These are phyloP conservation scores for Prinsepia uniflora DNA, from an alignment of 306 rosid species.

Conservation along the genomic window DNA sequence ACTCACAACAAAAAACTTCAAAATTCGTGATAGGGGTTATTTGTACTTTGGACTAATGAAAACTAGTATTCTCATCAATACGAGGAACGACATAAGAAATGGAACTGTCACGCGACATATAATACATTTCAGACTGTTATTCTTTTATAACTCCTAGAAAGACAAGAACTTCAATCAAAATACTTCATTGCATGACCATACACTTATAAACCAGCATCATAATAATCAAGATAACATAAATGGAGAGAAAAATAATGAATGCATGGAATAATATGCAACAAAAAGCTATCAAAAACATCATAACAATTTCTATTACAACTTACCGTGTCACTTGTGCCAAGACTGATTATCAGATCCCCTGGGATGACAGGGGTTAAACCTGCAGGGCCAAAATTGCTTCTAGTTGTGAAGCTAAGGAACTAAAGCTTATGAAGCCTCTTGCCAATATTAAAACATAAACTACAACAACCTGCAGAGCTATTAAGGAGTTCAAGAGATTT, in stretches of 20 bases:
- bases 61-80: too few species aligned
- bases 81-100: too few species aligned
- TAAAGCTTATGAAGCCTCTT: not conserved
- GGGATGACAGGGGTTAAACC: slow-evolving; percentile 89
- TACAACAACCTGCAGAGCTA: not conserved
- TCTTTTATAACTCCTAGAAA: too few species aligned
- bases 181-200: too few species aligned
- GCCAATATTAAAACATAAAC: not conserved
- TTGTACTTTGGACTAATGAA: too few species aligned
- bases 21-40: too few species aligned
- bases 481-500: not conserved
- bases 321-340: slow-evolving; percentile 98
- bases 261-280: not conserved
- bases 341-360: slow-evolving; percentile 92
- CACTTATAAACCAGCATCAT: too few species aligned
- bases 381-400: slow-evolving; percentile 38
- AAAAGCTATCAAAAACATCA: not conserved
- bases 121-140: too few species aligned
- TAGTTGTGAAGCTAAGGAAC: not conserved
- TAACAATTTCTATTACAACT: slow-evolving; percentile 30
- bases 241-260: not conserved
- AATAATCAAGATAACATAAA: too few species aligned
- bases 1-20: too few species aligned
- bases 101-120: too few species aligned
- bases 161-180: too few species aligned